Conservation (phyloP, 2,329 filamentous ascomycete genomes). For the Ascochyta pisi region DNA sequence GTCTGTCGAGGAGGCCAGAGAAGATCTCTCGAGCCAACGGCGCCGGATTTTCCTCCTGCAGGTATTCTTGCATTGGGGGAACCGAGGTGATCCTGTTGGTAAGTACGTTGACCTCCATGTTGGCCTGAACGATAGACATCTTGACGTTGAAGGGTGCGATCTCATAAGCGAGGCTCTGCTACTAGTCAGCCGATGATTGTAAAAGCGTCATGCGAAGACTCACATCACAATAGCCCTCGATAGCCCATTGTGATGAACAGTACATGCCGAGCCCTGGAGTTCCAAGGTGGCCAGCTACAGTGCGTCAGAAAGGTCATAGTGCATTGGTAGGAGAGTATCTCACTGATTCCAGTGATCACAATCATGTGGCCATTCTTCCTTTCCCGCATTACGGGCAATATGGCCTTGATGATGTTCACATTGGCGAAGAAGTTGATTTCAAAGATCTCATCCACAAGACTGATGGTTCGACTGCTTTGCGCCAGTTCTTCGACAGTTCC, state of each 20-base stretch:
- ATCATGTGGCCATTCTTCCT: slow-evolving; percentile 90
- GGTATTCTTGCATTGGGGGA: slow-evolving; percentile 75
- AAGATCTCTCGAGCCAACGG: slow-evolving; percentile 86
- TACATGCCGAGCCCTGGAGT: slow-evolving; percentile 91
- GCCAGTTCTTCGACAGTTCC: slow-evolving; percentile 91
- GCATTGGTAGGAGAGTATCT: slow-evolving; percentile 6
- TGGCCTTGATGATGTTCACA: slow-evolving; percentile 92
- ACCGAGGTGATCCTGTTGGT: slow-evolving; percentile 87
- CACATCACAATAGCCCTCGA: slow-evolving; percentile 94
- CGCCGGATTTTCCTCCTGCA: slow-evolving; percentile 73
- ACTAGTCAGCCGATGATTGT: background rate
- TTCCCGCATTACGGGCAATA: slow-evolving; percentile 77
- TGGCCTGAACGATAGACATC: slow-evolving; percentile 93
- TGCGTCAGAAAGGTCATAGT: slow-evolving; percentile 18
- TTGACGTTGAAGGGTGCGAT: slow-evolving; percentile 95
- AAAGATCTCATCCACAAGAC: slow-evolving; percentile 87
- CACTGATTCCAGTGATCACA: slow-evolving; percentile 82
- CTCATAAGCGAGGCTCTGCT: slow-evolving; percentile 83
- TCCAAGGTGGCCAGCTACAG: slow-evolving; percentile 78
- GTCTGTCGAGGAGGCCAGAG: slow-evolving; percentile 75
- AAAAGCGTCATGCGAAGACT: background rate
- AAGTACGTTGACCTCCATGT: slow-evolving; percentile 87
- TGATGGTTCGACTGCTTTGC: slow-evolving; percentile 73
- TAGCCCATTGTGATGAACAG: slow-evolving; percentile 90
- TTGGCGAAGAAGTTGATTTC: slow-evolving; percentile 95